phyloP scores from a whole-genome alignment of 1,284 basidiomycete species.

The Pseudomicrostroma phylloplanum region DNA sequence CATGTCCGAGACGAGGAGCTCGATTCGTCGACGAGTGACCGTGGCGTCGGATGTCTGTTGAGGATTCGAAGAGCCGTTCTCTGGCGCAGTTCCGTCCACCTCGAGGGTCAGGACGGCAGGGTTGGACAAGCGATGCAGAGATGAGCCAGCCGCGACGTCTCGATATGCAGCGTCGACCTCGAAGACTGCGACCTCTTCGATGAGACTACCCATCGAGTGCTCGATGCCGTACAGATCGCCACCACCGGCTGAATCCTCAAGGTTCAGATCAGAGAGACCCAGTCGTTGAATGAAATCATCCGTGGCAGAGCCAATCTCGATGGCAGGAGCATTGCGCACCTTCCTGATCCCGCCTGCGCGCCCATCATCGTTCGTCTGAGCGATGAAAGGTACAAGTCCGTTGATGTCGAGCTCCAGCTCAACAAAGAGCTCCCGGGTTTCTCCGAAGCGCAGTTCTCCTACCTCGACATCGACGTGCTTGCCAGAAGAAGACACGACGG shows the following conservation, averaged over 20 bases:
- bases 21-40: conserved; percentile 38
- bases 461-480: conserved; percentile 90
- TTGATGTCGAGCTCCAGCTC: conserved; percentile 42
- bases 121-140: conserved; percentile 24
- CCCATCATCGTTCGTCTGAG: neutral
- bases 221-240: conserved; percentile 2
- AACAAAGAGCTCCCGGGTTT: conserved; percentile 38
- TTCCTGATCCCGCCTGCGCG: neutral
- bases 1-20: conserved; percentile 44
- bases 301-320: conserved; percentile 39
- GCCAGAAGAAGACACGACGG: conserved; percentile 72
- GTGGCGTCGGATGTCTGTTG: conserved; percentile 20
- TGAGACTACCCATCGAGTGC: conserved; percentile 25
- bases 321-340: conserved; percentile 17
- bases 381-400: conserved; percentile 21
- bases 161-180: conserved; percentile 40
- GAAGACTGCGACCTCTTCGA: conserved; percentile 42
- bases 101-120: conserved; percentile 38
- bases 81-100: conserved; percentile 32
- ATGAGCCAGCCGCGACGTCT: conserved; percentile 28
- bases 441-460: conserved; percentile 59
- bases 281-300: conserved; percentile 45
- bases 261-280: conserved; percentile 34
- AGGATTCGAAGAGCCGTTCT: conserved; percentile 32
- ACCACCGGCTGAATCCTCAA: conserved; percentile 17